phyloP scores from a whole-genome alignment of 495 filamentous ascomycete genomes.

The Ramalina peruviana region DNA sequence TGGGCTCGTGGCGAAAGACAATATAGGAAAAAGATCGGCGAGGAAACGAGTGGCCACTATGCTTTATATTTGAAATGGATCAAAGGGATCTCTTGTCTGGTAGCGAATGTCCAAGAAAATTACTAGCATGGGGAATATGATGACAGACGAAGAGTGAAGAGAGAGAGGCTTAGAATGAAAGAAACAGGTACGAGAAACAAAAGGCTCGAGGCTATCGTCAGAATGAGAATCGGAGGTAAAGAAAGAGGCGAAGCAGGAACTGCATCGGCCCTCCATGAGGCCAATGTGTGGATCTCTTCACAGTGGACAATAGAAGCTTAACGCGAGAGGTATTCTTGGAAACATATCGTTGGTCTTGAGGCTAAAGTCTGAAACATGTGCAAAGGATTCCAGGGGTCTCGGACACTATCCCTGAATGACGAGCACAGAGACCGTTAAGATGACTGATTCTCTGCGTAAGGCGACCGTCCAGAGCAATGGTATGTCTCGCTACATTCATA shows the following conservation, averaged over 20 bases:
- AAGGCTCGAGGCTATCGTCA: conserved; percentile 1
- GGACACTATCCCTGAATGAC: no score
- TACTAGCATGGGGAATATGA: not conserved
- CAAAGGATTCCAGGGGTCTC: no score
- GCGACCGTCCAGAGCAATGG: no score
- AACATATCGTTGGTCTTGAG: conserved; percentile 4
- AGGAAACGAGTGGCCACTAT: not conserved
- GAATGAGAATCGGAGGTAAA: conserved; percentile 4
- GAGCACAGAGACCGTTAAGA: no score
- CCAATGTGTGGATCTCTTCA: not conserved
- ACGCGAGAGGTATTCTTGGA: conserved; percentile 5
- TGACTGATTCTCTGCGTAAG: no score
- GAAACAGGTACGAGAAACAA: conserved; percentile 4
- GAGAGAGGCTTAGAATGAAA: conserved; percentile 5
- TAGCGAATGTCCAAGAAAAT: no score
- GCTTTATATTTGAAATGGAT: conserved; percentile 7
- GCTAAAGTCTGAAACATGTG: conserved; percentile 4
- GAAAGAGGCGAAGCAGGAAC: conserved; percentile 11
- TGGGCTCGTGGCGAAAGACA: conserved; percentile 2
- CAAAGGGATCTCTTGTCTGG: not conserved
- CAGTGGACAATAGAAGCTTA: not conserved
- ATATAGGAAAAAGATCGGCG: conserved; percentile 7
- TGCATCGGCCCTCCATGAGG: not conserved
- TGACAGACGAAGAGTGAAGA: conserved; percentile 1
- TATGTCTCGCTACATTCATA: no score